phyloP scores from a whole-genome alignment of 192 early-diverging fungal genomes.

The Coemansia sp. region DNA sequence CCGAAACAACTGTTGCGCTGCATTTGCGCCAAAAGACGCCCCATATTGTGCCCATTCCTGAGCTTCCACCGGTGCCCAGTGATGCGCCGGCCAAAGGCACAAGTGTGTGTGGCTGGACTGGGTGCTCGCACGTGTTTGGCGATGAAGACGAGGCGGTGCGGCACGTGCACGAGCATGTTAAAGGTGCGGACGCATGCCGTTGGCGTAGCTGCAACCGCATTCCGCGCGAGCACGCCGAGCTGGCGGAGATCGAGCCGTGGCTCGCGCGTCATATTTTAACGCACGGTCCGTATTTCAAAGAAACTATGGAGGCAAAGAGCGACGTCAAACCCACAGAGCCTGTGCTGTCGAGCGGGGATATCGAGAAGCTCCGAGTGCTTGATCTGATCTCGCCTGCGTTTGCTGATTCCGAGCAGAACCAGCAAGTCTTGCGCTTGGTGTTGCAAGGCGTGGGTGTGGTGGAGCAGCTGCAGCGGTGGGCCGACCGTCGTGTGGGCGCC shows the following conservation, averaged over 20 bases:
- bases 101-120: constrained; percentile 34
- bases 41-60: constrained; percentile 42
- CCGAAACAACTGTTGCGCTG: constrained; percentile 22
- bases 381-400: constrained; percentile 14
- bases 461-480: constrained; percentile 53
- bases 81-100: constrained; percentile 8
- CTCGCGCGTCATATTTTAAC: constrained; percentile 30
- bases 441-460: constrained; percentile 41
- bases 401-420: constrained; percentile 14
- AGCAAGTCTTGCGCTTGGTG: constrained; percentile 30
- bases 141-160: constrained; percentile 31
- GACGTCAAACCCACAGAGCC: background rate
- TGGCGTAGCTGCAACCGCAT: constrained; percentile 49
- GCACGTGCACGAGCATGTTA: constrained; percentile 20
- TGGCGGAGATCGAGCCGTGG: constrained; percentile 19
- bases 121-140: constrained; percentile 23
- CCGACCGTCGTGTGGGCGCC: constrained; percentile 26
- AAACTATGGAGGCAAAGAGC: too few species aligned
- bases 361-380: constrained; percentile 3
- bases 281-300: constrained; percentile 32
- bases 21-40: constrained; percentile 23
- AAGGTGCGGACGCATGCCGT: constrained; percentile 40
- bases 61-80: constrained; percentile 1
- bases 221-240: background rate
- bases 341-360: background rate